phyloP scores from a whole-genome alignment of 2,329 filamentous ascomycete genomes.

The Talaromyces sp. region DNA sequence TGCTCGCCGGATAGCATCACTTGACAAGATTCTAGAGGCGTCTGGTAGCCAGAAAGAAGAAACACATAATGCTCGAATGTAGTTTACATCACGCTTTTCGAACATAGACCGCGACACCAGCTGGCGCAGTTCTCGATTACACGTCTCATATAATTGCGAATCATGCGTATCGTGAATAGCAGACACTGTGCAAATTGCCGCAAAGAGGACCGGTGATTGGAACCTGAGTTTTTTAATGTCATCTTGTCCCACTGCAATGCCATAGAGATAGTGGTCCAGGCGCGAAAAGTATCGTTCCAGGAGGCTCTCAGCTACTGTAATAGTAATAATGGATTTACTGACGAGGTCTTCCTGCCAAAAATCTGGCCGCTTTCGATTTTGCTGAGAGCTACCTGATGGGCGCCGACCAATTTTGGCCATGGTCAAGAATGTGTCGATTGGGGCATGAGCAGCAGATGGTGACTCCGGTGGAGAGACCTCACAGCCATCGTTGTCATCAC shows the following conservation, averaged over 20 bases:
- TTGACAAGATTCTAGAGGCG: conserved; percentile 35
- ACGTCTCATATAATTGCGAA: conserved; percentile 26
- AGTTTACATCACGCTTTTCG: conserved; percentile 40
- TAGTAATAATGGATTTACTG: conserved; percentile 36
- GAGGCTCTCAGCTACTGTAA: conserved; percentile 38
- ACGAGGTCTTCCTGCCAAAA: conserved; percentile 34
- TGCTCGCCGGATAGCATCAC: conserved; percentile 25
- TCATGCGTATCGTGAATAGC: conserved; percentile 38
- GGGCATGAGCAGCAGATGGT: conserved; percentile 29
- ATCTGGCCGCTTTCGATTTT: conserved; percentile 17
- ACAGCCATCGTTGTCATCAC: conserved; percentile 24
- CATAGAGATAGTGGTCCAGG: conserved; percentile 45
- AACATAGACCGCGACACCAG: conserved; percentile 44
- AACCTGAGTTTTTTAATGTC: conserved; percentile 34
- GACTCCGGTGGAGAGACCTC: conserved; percentile 31
- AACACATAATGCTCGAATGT: conserved; percentile 45
- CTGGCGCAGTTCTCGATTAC: conserved; percentile 41
- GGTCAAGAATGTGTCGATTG: conserved; percentile 31
- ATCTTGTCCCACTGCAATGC: conserved; percentile 37
- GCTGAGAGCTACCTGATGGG: conserved; percentile 22
- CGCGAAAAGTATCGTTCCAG: conserved; percentile 38
- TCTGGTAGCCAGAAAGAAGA: conserved; percentile 49
- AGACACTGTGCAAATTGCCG: conserved; percentile 42
- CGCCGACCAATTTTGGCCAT: conserved; percentile 30
- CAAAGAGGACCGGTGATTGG: conserved; percentile 37